These are phyloP conservation scores for Cladorrhinum sp. DNA, from an alignment of 2,329 filamentous ascomycete species.

Conservation along the genomic window DNA sequence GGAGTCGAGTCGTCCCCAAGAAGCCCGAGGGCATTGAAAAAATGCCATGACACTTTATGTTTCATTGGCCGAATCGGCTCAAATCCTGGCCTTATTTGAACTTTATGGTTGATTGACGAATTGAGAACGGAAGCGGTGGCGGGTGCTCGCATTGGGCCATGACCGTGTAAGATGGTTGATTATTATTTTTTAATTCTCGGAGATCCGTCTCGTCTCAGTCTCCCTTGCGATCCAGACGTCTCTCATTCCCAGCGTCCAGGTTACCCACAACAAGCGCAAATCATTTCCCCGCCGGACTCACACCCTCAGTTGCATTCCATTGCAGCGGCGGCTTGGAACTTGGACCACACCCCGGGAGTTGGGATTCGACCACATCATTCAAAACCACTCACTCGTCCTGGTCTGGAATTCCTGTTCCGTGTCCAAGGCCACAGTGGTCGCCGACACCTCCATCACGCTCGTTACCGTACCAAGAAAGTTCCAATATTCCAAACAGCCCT, in stretches of 20 bases:
- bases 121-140: constrained; percentile 19
- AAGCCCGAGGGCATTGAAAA: no score
- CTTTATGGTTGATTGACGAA: constrained; percentile 9
- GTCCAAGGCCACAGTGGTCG: neutral
- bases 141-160: neutral
- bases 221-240: constrained; percentile 1
- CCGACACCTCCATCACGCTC: neutral
- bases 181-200: constrained; percentile 11
- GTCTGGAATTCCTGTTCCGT: neutral
- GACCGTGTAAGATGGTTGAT: neutral
- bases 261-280: constrained; percentile 17
- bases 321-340: constrained; percentile 14
- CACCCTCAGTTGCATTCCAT: constrained; percentile 26
- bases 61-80: constrained; percentile 19
- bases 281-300: constrained; percentile 22
- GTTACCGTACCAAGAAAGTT: neutral
- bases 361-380: constrained; percentile 13
- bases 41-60: constrained; percentile 1
- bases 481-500: neutral
- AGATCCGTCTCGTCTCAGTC: constrained; percentile 5
- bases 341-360: constrained; percentile 18
- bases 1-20: neutral
- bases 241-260: constrained; percentile 23
- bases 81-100: constrained; percentile 5
- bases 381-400: neutral